These are phyloP conservation scores for Aureobasidium sp. DNA, from an alignment of 2,329 filamentous ascomycete species.

Conservation along the genomic window DNA sequence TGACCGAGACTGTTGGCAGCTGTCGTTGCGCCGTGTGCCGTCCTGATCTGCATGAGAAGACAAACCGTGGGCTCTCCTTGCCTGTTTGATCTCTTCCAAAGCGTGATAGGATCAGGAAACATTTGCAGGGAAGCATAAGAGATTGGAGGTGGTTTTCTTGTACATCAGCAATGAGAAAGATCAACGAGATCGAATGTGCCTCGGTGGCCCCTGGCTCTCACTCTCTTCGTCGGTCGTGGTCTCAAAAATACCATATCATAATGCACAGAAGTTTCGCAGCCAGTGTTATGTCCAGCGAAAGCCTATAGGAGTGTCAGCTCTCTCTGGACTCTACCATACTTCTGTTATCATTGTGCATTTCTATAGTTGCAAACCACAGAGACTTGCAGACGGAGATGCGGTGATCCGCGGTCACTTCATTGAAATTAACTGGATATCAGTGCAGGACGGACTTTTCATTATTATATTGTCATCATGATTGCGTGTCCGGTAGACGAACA, in stretches of 20 bases:
- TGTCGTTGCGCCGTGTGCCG: neutral
- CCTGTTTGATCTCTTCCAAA: neutral
- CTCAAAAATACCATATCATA: neutral
- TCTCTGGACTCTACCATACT: neutral
- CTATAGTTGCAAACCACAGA: neutral
- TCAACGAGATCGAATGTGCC: neutral
- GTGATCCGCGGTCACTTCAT: too few relatives aligned
- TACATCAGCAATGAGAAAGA: neutral
- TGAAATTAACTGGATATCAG: neutral
- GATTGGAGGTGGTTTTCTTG: neutral
- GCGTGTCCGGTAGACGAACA: slow-evolving; percentile 80
- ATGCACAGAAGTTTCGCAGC: neutral
- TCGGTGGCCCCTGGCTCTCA: neutral
- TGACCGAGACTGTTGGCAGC: neutral
- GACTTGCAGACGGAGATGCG: neutral
- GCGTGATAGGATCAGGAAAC: neutral
- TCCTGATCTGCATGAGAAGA: neutral
- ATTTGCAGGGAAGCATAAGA: neutral
- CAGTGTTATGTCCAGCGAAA: neutral
- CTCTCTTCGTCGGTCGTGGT: neutral
- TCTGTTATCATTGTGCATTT: neutral
- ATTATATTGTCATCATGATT: slow-evolving; percentile 10
- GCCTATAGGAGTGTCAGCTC: neutral
- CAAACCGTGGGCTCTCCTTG: neutral
- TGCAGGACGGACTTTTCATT: neutral